Conservation (phyloP, 2,329 filamentous ascomycete species). For the Trichoderma koningiopsis region DNA sequence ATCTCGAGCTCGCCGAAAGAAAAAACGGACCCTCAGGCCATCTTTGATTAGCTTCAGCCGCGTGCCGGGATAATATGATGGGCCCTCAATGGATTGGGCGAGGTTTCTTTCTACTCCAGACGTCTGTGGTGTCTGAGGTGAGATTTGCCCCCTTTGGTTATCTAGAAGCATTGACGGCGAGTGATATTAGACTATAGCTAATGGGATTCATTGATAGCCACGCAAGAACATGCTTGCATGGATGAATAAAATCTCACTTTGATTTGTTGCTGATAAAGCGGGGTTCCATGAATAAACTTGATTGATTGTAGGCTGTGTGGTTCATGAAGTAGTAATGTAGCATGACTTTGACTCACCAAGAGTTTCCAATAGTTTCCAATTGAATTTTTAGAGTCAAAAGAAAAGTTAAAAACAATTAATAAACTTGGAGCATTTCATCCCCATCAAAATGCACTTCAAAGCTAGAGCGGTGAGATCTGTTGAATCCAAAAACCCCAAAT, state of each 20-base stretch:
- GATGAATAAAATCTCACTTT: not conserved
- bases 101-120: not conserved
- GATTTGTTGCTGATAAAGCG: not conserved
- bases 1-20: slow-evolving; percentile 19
- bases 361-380: not conserved
- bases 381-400: not conserved
- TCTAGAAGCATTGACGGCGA: not conserved
- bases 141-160: not conserved
- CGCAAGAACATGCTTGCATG: too few species aligned
- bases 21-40: slow-evolving; percentile 1
- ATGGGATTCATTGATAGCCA: too few species aligned
- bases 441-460: too few species aligned
- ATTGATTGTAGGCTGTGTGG: not conserved
- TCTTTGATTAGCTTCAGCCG: not conserved
- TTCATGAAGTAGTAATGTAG: not conserved
- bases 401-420: not conserved
- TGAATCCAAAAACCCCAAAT: not conserved
- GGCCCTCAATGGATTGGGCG: not conserved
- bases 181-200: too few species aligned
- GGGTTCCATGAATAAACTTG: not conserved
- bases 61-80: not conserved
- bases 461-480: not conserved
- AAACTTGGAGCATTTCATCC: not conserved
- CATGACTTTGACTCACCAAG: too few species aligned
- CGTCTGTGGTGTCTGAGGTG: not conserved